These are phyloP conservation scores for barrel medic (Medicago truncatula) DNA, from an alignment of 306 rosid genomes.

Conservation along the genomic window DNA sequence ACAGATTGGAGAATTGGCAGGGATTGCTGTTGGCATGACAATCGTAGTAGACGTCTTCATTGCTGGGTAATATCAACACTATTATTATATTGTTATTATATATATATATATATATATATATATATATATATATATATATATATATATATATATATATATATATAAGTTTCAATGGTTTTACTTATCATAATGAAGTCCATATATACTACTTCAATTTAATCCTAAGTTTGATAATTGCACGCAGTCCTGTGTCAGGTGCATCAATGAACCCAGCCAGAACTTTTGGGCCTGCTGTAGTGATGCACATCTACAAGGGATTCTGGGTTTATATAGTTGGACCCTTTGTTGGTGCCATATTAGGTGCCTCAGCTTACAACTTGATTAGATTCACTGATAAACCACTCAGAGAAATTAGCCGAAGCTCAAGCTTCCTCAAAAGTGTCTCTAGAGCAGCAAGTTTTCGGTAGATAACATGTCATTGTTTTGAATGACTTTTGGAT, in stretches of 20 bases:
- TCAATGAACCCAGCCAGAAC: conserved; percentile 85
- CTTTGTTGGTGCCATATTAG: conserved; percentile 55
- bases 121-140: too few relatives aligned
- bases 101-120: too few relatives aligned
- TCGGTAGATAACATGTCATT: not conserved
- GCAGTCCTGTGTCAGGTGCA: conserved; percentile 71
- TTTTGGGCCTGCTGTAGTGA: conserved; percentile 69
- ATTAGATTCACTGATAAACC: conserved; percentile 65
- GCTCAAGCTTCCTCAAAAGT: conserved; percentile 46
- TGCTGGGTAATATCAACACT: conserved; percentile 60
- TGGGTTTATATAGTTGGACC: conserved; percentile 66
- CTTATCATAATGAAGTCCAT: too few relatives aligned
- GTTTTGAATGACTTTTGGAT: not conserved
- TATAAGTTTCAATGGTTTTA: too few relatives aligned
- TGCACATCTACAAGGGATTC: conserved; percentile 47
- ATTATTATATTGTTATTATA: not conserved
- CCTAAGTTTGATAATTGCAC: conserved; percentile 31
- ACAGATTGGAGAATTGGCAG: conserved; percentile 76
- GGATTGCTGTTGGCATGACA: conserved; percentile 73
- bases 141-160: too few relatives aligned
- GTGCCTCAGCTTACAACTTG: conserved; percentile 54
- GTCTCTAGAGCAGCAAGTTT: conserved; percentile 36
- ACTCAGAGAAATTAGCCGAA: conserved; percentile 47
- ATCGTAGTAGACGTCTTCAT: conserved; percentile 56
- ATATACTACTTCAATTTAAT: not conserved